Evolutionary conservation across 2,329 filamentous ascomycete genomes (phyloP).

Genomic region (Cadophora gregata): DNA sequence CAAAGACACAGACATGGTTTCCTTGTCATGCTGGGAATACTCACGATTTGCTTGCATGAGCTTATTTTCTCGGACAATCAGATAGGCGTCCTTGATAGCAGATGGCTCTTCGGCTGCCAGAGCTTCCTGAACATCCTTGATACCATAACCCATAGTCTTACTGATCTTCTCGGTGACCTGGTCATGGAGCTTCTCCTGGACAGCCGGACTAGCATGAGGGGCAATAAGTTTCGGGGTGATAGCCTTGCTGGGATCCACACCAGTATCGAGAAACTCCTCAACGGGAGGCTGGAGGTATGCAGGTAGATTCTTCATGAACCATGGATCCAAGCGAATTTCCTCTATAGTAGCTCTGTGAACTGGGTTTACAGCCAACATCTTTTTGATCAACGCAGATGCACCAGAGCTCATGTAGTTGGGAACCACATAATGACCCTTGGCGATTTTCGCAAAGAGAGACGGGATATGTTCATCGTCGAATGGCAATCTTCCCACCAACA

Average conservation of each 20-base stretch:
- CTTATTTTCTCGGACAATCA: constrained; percentile 97
- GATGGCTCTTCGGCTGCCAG: constrained; percentile 91
- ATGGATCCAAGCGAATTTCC: constrained; percentile 90
- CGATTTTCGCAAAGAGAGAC: constrained; percentile 96
- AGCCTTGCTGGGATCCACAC: constrained; percentile 90
- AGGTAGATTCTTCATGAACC: constrained; percentile 89
- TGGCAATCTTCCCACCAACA: constrained; percentile 81
- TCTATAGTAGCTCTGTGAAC: constrained; percentile 93
- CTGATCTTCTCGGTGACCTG: constrained; percentile 95
- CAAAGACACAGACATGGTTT: not conserved
- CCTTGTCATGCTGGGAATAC: constrained; percentile 46
- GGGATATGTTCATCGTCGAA: constrained; percentile 99
- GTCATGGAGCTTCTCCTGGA: constrained; percentile 89
- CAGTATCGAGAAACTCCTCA: constrained; percentile 92
- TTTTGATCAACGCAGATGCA: constrained; percentile 81
- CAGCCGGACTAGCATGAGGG: constrained; percentile 75
- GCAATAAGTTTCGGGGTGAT: constrained; percentile 85
- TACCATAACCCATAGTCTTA: constrained; percentile 97
- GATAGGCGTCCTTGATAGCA: constrained; percentile 97
- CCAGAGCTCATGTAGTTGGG: constrained; percentile 89
- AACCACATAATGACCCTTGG: constrained; percentile 89
- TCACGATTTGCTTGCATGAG: constrained; percentile 94
- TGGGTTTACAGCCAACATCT: constrained; percentile 94
- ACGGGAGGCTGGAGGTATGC: constrained; percentile 85
- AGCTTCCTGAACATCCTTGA: constrained; percentile 93